Conservation (phyloP, 2,329 filamentous ascomycete species). For the Rutstroemia sp. region DNA sequence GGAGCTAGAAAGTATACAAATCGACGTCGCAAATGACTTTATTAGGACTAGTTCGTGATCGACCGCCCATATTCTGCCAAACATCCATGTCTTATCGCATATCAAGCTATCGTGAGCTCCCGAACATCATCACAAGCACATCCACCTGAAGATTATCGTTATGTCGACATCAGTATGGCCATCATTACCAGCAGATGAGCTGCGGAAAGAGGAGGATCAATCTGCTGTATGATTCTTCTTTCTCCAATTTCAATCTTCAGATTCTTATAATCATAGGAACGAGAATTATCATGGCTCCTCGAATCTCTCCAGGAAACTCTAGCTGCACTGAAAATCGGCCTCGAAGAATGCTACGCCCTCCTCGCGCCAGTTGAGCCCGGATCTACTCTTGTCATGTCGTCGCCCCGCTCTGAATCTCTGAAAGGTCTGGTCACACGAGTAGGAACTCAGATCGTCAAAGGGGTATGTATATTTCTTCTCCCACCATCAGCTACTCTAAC, state of each 20-base stretch:
- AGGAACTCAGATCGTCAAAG: constrained; percentile 86
- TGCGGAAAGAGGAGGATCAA: constrained; percentile 26
- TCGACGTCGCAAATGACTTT: constrained; percentile 6
- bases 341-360: constrained; percentile 66
- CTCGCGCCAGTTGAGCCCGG: constrained; percentile 79
- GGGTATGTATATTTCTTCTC: constrained; percentile 44
- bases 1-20: not conserved
- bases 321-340: constrained; percentile 20
- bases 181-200: constrained; percentile 17
- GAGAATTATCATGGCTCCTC: constrained; percentile 30
- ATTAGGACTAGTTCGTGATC: not conserved
- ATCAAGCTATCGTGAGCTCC: not conserved
- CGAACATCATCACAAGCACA: not conserved
- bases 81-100: not conserved
- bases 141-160: not conserved
- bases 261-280: constrained; percentile 16
- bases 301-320: constrained; percentile 30
- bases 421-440: constrained; percentile 90
- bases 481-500: not conserved
- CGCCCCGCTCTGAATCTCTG: constrained; percentile 76
- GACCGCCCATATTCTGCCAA: constrained; percentile 2
- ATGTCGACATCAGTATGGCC: constrained; percentile 26
- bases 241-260: not conserved
- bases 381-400: constrained; percentile 83
- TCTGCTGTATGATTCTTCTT: constrained; percentile 20